Evolutionary conservation across 228 moss, liverwort and hornwort species (phyloP).

Genomic region (Sphagnum magellanicum): DNA sequence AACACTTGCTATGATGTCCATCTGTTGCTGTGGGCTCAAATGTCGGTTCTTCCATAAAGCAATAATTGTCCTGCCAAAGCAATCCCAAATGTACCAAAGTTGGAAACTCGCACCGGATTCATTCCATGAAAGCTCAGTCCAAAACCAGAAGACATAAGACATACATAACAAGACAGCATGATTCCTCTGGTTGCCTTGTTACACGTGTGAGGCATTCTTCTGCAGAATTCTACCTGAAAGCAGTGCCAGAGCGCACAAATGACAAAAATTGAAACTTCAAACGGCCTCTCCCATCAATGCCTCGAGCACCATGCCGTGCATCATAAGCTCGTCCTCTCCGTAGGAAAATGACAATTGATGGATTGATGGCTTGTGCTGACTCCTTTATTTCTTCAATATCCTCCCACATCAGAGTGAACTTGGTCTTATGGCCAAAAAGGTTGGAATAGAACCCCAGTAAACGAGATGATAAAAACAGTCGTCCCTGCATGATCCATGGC

Average conservation of each 20-base stretch:
- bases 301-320: conserved; percentile 65
- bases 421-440: conserved; percentile 87
- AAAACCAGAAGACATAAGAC: too few relatives aligned
- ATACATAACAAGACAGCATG: too few relatives aligned
- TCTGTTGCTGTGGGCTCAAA: conserved; percentile 76
- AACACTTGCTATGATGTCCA: conserved; percentile 84
- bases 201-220: too few relatives aligned
- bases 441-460: conserved; percentile 90
- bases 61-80: conserved; percentile 57
- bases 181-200: too few relatives aligned
- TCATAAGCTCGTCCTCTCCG: conserved; percentile 72
- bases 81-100: neutral
- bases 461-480: conserved; percentile 81
- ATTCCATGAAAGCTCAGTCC: too few relatives aligned
- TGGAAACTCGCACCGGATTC: too few relatives aligned
- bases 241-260: conserved; percentile 78
- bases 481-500: conserved; percentile 41
- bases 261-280: conserved; percentile 80
- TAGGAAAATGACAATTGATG: conserved; percentile 67
- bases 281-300: conserved; percentile 65
- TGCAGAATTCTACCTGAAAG: conserved; percentile 46
- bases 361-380: conserved; percentile 65
- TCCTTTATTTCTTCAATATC: conserved; percentile 90
- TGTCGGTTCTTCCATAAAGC: conserved; percentile 85
- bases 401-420: conserved; percentile 84